These are phyloP conservation scores for Coemansia sp. DNA, from an alignment of 192 early-diverging fungal genomes.

Conservation along the genomic window DNA sequence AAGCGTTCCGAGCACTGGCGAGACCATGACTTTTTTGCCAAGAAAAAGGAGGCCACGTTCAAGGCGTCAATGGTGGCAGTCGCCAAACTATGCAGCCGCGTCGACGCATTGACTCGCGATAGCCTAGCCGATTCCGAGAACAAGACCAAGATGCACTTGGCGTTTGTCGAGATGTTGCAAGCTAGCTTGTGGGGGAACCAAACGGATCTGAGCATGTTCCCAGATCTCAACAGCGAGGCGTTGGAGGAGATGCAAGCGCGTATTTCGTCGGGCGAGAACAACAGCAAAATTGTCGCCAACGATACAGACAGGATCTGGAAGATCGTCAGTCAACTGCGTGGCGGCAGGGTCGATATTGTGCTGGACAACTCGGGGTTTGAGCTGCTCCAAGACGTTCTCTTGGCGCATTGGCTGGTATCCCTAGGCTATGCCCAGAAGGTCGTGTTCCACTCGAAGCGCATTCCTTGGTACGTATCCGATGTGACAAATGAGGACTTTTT, in stretches of 20 bases:
- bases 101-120: constrained; percentile 43
- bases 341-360: constrained; percentile 78
- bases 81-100: constrained; percentile 66
- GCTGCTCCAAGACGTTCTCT: constrained; percentile 82
- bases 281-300: constrained; percentile 71
- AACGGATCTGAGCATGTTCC: constrained; percentile 80
- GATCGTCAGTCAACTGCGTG: constrained; percentile 58
- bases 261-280: constrained; percentile 51
- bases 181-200: constrained; percentile 92
- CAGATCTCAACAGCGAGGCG: constrained; percentile 68
- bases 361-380: constrained; percentile 96
- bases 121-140: constrained; percentile 16
- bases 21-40: constrained; percentile 76
- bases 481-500: constrained; percentile 83
- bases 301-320: constrained; percentile 70
- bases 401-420: constrained; percentile 84
- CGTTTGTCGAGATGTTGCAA: constrained; percentile 73
- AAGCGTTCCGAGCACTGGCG: constrained; percentile 61
- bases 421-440: constrained; percentile 67
- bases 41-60: constrained; percentile 72
- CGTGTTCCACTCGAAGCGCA: constrained; percentile 83
- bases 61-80: constrained; percentile 68
- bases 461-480: constrained; percentile 98
- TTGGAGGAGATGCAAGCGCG: constrained; percentile 72
- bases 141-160: constrained; percentile 41